Percentiles rank a stretch among this genome's conserved stretches.
Evolutionary conservation across 2,329 filamentous ascomycete genomes (phyloP).

Genomic region (Aspergillus aculeatus): DNA sequence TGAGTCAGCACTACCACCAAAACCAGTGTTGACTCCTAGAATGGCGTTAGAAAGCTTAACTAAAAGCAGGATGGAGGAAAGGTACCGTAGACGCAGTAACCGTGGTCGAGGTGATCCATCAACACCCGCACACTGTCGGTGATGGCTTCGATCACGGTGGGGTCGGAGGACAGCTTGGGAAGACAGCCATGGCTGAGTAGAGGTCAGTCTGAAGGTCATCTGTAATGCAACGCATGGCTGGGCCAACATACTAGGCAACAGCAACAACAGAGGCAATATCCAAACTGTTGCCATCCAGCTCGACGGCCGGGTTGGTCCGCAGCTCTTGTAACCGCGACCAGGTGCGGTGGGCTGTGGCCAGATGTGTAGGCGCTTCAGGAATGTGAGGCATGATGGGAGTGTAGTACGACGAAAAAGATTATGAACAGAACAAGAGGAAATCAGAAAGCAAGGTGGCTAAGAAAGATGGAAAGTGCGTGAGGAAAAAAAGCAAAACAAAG

Average conservation of each 20-base stretch:
- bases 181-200: slow-evolving; percentile 14
- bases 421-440: neutral
- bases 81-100: slow-evolving; percentile 17
- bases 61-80: neutral
- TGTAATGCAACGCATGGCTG: neutral
- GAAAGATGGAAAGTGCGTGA: neutral
- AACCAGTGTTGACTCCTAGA: slow-evolving; percentile 62
- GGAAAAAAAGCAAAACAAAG: neutral
- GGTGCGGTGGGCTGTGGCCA: slow-evolving; percentile 8
- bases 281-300: slow-evolving; percentile 13
- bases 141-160: slow-evolving; percentile 14
- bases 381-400: slow-evolving; percentile 7
- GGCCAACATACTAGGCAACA: slow-evolving; percentile 13
- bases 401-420: neutral
- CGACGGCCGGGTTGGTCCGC: slow-evolving; percentile 6
- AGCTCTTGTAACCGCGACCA: slow-evolving; percentile 13
- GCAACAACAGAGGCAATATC: slow-evolving; percentile 18
- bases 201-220: neutral
- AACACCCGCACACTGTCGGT: slow-evolving; percentile 15
- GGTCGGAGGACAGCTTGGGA: slow-evolving; percentile 12
- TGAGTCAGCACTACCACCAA: slow-evolving; percentile 64
- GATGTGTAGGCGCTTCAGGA: slow-evolving; percentile 5
- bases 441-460: too few species aligned
- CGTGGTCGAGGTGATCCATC: slow-evolving; percentile 17
- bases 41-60: neutral